phyloP scores from a whole-genome alignment of 2,329 filamentous ascomycete genomes.

The Ophiostoma sp. region DNA sequence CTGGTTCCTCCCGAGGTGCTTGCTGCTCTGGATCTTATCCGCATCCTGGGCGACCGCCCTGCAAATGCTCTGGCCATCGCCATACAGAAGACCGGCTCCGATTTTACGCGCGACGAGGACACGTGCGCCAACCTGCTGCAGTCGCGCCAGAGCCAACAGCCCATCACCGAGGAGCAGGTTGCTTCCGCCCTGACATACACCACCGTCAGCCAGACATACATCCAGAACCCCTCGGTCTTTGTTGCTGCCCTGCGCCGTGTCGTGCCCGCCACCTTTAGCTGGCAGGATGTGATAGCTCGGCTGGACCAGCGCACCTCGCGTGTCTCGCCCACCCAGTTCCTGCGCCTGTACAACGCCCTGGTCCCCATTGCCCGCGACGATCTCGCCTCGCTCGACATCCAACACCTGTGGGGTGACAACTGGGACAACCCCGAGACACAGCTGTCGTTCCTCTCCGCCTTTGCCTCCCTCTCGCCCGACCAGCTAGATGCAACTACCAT shows the following conservation, averaged over 20 bases:
- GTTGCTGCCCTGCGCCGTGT: slow-evolving; percentile 59
- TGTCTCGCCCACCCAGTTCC: slow-evolving; percentile 73
- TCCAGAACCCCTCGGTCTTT: slow-evolving; percentile 49
- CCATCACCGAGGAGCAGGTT: slow-evolving; percentile 75
- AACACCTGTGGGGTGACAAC: slow-evolving; percentile 80
- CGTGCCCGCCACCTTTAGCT: slow-evolving; percentile 58
- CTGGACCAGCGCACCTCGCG: slow-evolving; percentile 77
- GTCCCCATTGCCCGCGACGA: slow-evolving; percentile 62
- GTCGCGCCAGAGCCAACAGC: slow-evolving; percentile 42
- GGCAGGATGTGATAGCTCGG: slow-evolving; percentile 66
- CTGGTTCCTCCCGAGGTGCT: slow-evolving; percentile 65
- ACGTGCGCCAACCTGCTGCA: slow-evolving; percentile 53
- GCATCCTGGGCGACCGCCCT: slow-evolving; percentile 56
- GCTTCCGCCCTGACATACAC: slow-evolving; percentile 69
- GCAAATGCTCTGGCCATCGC: slow-evolving; percentile 56
- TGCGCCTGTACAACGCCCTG: slow-evolving; percentile 73
- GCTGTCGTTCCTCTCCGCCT: slow-evolving; percentile 87
- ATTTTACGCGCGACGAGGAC: slow-evolving; percentile 71
- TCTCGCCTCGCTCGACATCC: slow-evolving; percentile 68
- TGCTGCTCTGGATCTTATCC: slow-evolving; percentile 63
- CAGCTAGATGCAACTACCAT: slow-evolving; percentile 81
- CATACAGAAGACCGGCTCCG: slow-evolving; percentile 69
- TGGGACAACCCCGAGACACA: slow-evolving; percentile 87
- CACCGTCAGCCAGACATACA: slow-evolving; percentile 52
- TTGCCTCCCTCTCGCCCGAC: slow-evolving; percentile 67